Evolutionary conservation across 2,329 filamentous ascomycete species (phyloP).

Genomic region (Aureobasidium sp.): DNA sequence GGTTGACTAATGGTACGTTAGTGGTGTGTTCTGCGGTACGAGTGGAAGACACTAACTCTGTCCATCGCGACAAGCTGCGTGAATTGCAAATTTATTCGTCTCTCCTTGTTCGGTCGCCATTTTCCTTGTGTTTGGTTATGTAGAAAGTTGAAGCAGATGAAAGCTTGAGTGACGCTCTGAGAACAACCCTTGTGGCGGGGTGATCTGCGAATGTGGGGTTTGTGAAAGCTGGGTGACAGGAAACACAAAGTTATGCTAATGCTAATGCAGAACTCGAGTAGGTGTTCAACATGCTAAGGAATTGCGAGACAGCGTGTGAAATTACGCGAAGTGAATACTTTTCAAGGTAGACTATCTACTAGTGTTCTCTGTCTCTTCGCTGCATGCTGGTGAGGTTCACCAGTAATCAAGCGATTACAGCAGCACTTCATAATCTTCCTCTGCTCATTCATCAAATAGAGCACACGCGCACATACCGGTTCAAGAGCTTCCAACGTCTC

Average conservation of each 20-base stretch:
- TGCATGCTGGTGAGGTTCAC: too few relatives aligned
- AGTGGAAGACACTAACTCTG: slow-evolving; percentile 51
- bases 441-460: not conserved
- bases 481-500: not conserved
- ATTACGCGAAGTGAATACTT: too few relatives aligned
- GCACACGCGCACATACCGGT: not conserved
- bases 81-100: slow-evolving; percentile 67
- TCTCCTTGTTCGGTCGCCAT: slow-evolving; percentile 19
- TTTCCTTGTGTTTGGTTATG: not conserved
- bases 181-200: slow-evolving; percentile 1
- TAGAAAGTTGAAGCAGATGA: not conserved
- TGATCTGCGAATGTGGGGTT: not conserved
- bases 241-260: not conserved
- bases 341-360: too few relatives aligned
- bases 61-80: slow-evolving; percentile 79
- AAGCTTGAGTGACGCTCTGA: not conserved
- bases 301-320: too few relatives aligned
- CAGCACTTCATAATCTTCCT: not conserved
- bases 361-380: too few relatives aligned
- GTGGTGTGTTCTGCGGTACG: slow-evolving; percentile 9
- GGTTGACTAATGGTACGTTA: slow-evolving; percentile 42
- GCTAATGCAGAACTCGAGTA: not conserved
- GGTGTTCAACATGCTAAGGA: too few relatives aligned
- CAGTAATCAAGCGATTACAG: too few relatives aligned
- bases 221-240: not conserved